A percentile compares a stretch with the other conserved stretches of the same genome.
Evolutionary conservation across 257 asterid genomes (phyloP).

Genomic region (Salvia hispanica): DNA sequence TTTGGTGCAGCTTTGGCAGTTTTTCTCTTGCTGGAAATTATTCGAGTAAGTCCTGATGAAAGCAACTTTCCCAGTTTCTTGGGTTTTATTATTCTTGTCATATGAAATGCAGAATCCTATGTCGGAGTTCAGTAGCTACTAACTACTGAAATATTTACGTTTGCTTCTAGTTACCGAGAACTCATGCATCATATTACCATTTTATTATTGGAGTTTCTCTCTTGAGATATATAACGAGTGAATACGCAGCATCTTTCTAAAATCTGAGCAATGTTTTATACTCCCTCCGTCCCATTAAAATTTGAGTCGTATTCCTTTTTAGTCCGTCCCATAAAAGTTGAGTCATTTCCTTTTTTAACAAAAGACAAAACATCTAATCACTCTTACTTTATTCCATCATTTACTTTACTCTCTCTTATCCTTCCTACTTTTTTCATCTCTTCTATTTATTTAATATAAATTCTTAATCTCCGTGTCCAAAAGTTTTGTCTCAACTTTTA

Average conservation of each 20-base stretch:
- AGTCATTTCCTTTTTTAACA: too few relatives aligned
- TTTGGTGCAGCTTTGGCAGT: slow-evolving; percentile 94
- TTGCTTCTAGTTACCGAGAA: slow-evolving; percentile 15
- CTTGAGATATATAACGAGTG: slow-evolving; percentile 13
- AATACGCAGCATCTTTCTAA: not conserved
- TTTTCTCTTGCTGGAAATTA: slow-evolving; percentile 82
- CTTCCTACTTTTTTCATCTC: too few relatives aligned
- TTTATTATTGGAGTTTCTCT: not conserved
- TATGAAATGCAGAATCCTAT: slow-evolving; percentile 14
- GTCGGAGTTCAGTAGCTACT: slow-evolving; percentile 1
- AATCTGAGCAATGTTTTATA: not conserved
- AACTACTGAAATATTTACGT: slow-evolving; percentile 11
- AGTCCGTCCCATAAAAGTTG: too few relatives aligned
- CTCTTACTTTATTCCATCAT: too few relatives aligned
- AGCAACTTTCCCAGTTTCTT: slow-evolving; percentile 9
- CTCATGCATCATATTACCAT: slow-evolving; percentile 16
- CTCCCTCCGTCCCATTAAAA: too few relatives aligned
- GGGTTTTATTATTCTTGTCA: slow-evolving; percentile 6
- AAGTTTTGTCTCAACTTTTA: too few relatives aligned
- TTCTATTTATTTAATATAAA: too few relatives aligned
- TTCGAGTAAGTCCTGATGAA: slow-evolving; percentile 69
- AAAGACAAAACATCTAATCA: too few relatives aligned
- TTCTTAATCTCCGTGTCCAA: too few relatives aligned
- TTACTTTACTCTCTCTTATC: too few relatives aligned
- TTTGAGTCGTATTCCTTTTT: too few relatives aligned